Evolutionary conservation across 495 filamentous ascomycete genomes (phyloP).

Genomic region (Antarctomyces pellizariae): DNA sequence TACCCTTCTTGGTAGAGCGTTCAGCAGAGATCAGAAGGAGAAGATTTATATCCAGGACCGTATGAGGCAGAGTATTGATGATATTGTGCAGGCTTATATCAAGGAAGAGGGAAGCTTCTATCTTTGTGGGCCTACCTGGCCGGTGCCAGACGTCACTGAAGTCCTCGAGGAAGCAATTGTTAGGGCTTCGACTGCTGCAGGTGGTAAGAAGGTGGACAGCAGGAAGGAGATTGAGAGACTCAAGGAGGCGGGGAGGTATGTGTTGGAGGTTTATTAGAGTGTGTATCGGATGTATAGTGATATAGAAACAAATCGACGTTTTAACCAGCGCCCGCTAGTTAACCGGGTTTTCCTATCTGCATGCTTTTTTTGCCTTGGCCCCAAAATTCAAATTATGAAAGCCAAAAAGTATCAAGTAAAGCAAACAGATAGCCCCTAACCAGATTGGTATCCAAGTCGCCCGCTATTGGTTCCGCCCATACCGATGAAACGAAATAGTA

Average conservation of each 20-base stretch:
- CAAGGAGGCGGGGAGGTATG: constrained; percentile 86
- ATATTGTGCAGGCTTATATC: constrained; percentile 77
- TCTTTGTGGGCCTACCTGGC: constrained; percentile 94
- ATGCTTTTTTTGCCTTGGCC: too few relatives aligned
- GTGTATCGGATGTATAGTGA: too few relatives aligned
- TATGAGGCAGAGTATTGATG: constrained; percentile 71
- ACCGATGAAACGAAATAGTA: too few relatives aligned
- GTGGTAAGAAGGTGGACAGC: constrained; percentile 65
- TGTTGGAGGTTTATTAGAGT: constrained; percentile 77
- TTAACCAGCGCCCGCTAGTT: too few relatives aligned
- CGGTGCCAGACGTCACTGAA: constrained; percentile 89
- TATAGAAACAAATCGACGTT: too few relatives aligned
- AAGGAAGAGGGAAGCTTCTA: constrained; percentile 81
- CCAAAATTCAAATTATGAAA: too few relatives aligned
- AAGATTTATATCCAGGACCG: constrained; percentile 99
- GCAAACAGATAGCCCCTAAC: too few relatives aligned
- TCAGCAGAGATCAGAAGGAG: constrained; percentile 87
- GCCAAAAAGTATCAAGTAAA: too few relatives aligned
- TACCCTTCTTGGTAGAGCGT: constrained; percentile 79
- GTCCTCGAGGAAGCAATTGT: constrained; percentile 86
- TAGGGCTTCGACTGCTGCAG: constrained; percentile 37
- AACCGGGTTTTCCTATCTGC: too few relatives aligned
- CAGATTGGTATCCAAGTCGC: too few relatives aligned
- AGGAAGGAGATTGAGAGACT: constrained; percentile 85
- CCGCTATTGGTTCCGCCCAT: too few relatives aligned